Percentiles rank a stretch among this genome's conserved stretches.
These are phyloP conservation scores for Lactarius quietus DNA, from an alignment of 768 basidiomycete genomes.

Conservation along the genomic window DNA sequence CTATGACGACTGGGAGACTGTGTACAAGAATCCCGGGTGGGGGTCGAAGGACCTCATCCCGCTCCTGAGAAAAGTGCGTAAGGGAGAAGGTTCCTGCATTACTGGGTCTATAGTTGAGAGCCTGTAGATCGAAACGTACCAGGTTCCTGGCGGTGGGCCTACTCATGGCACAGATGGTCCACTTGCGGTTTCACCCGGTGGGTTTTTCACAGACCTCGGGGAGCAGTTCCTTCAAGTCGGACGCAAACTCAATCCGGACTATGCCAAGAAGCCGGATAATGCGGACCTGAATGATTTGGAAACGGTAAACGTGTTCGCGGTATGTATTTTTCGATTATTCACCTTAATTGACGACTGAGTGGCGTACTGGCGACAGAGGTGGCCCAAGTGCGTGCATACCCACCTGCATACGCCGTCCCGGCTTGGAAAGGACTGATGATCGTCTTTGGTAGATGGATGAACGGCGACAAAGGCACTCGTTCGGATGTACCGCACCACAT, in stretches of 20 bases:
- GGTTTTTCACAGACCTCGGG: conserved; percentile 29
- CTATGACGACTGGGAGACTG: no score
- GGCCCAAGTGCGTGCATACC: conserved; percentile 29
- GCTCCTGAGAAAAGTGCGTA: conserved; percentile 49
- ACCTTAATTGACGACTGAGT: not conserved
- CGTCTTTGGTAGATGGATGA: conserved; percentile 44
- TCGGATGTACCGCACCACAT: conserved; percentile 49
- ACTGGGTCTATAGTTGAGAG: not conserved
- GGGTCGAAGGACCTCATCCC: conserved; percentile 54
- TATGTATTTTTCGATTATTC: conserved; percentile 6
- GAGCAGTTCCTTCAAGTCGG: conserved; percentile 31
- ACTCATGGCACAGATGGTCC: conserved; percentile 48
- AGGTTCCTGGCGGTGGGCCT: conserved; percentile 29
- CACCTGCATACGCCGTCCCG: not conserved
- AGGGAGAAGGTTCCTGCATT: not conserved
- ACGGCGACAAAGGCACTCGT: conserved; percentile 46
- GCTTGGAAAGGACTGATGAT: not conserved
- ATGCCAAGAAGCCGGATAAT: conserved; percentile 22
- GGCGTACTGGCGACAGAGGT: conserved; percentile 24
- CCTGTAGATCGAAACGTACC: conserved; percentile 38
- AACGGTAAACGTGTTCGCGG: conserved; percentile 28
- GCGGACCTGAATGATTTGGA: conserved; percentile 27
- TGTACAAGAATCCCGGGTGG: conserved; percentile 57
- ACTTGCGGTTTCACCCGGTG: conserved; percentile 36
- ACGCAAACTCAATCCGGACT: conserved; percentile 25